Evolutionary conservation across 2,329 filamentous ascomycete species (phyloP).

Genomic region (Ustilaginoidea virens): DNA sequence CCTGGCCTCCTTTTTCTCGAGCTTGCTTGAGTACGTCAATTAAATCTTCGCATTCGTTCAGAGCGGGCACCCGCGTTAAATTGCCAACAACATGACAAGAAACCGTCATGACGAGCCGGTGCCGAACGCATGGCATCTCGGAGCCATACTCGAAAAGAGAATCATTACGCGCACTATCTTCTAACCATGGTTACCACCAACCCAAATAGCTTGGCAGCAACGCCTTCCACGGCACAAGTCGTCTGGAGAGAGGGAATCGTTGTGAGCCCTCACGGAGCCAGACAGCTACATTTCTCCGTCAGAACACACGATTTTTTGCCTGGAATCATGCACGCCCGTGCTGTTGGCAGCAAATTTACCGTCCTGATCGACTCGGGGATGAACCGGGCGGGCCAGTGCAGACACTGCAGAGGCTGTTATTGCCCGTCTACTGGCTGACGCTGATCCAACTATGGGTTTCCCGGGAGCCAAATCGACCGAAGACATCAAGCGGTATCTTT

Average conservation of each 20-base stretch:
- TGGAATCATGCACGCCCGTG: slow-evolving; percentile 30
- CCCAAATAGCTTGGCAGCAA: slow-evolving; percentile 37
- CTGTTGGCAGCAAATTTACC: slow-evolving; percentile 40
- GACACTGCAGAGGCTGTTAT: slow-evolving; percentile 42
- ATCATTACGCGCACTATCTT: slow-evolving; percentile 29
- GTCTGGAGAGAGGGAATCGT: slow-evolving; percentile 27
- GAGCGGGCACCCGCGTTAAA: too few relatives aligned
- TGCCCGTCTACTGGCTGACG: slow-evolving; percentile 22
- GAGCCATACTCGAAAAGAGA: slow-evolving; percentile 34
- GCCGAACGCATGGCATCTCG: slow-evolving; percentile 27
- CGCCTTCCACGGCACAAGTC: slow-evolving; percentile 29
- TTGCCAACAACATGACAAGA: slow-evolving; percentile 7
- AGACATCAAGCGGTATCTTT: slow-evolving; percentile 18
- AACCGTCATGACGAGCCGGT: slow-evolving; percentile 6
- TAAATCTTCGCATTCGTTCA: too few relatives aligned
- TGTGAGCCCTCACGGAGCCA: slow-evolving; percentile 26
- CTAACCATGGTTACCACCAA: slow-evolving; percentile 41
- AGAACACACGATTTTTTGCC: slow-evolving; percentile 38
- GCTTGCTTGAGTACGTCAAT: too few relatives aligned
- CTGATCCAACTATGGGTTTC: slow-evolving; percentile 39
- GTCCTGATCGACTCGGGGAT: slow-evolving; percentile 34
- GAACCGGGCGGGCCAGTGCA: too few relatives aligned
- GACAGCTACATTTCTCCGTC: slow-evolving; percentile 24
- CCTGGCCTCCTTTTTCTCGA: too few relatives aligned
- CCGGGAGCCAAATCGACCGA: slow-evolving; percentile 30